Conservation (phyloP, 1,284 basidiomycete species). For the Stereum hirsutum region DNA sequence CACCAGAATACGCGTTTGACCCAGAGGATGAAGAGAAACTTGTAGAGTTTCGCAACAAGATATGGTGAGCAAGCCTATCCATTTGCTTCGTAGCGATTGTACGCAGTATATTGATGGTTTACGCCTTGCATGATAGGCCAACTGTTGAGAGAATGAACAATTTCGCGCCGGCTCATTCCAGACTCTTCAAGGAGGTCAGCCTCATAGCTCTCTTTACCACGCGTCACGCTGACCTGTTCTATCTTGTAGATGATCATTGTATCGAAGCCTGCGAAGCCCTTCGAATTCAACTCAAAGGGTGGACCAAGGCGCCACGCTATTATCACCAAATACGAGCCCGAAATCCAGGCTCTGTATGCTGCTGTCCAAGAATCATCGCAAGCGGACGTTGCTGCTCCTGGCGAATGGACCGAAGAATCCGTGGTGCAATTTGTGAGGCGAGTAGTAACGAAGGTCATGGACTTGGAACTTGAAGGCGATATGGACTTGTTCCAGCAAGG, state of each 20-base stretch:
- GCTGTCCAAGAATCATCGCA: conserved; percentile 6
- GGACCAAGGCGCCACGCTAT: conserved; percentile 16
- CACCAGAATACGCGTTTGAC: conserved; percentile 2
- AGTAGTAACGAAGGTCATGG: conserved; percentile 9
- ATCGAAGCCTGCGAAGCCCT: conserved; percentile 19
- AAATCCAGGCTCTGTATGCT: conserved; percentile 19
- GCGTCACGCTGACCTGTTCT: neutral
- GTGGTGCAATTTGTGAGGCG: conserved; percentile 8
- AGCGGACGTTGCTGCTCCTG: conserved; percentile 5
- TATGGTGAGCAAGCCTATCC: neutral
- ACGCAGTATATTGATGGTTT: neutral
- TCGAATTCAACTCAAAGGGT: conserved; percentile 22
- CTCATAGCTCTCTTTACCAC: neutral
- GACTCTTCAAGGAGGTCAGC: conserved; percentile 20
- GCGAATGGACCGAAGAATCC: conserved; percentile 7
- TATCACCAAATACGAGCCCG: conserved; percentile 16
- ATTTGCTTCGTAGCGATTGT: neutral
- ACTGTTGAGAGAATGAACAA: conserved; percentile 17
- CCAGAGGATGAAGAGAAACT: neutral
- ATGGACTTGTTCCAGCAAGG: conserved; percentile 14
- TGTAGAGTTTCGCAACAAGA: conserved; percentile 4
- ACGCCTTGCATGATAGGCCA: conserved; percentile 11
- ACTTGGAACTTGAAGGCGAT: conserved; percentile 5
- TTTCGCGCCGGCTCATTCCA: conserved; percentile 19
- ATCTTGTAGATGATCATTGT: conserved; percentile 20